Percentiles rank a stretch among this genome's conserved stretches.
Conservation (phyloP, 305 asterid species). For the Solanum hybrid region DNA sequence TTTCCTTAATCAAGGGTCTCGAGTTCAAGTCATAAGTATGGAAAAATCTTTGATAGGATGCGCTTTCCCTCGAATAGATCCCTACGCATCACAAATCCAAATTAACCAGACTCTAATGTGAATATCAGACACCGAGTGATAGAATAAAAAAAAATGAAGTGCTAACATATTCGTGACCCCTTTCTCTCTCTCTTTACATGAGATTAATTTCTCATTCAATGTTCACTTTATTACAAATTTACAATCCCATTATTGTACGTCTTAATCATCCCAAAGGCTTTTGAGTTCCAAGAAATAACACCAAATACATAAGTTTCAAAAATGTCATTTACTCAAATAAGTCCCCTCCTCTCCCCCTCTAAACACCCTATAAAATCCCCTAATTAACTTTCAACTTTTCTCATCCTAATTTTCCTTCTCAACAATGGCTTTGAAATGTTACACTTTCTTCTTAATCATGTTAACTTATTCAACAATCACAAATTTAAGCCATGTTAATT, state of each 20-base stretch:
- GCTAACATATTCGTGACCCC: not conserved
- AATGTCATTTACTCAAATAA: not conserved
- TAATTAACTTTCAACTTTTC: not conserved
- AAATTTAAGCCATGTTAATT: not conserved
- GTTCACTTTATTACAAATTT: not conserved
- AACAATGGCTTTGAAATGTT: conserved; percentile 22
- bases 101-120: not conserved
- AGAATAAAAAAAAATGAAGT: not conserved
- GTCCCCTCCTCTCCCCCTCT: conserved; percentile 17
- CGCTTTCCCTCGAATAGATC: not conserved
- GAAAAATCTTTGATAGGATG: not conserved
- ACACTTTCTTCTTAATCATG: conserved; percentile 14
- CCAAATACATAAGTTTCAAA: not conserved
- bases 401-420: not conserved
- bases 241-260: not conserved
- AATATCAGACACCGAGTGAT: not conserved
- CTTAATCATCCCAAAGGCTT: not conserved
- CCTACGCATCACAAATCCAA: not conserved
- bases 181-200: not conserved
- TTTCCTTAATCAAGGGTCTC: too few relatives aligned
- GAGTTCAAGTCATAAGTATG: not conserved
- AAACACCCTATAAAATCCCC: conserved; percentile 6
- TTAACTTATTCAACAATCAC: not conserved
- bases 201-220: not conserved
- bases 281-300: not conserved